Evolutionary conservation across 176 grass and related monocot species (phyloP), one percentile per base, ranked within the genome.

Genomic region (Raddia guianensis): DNA sequence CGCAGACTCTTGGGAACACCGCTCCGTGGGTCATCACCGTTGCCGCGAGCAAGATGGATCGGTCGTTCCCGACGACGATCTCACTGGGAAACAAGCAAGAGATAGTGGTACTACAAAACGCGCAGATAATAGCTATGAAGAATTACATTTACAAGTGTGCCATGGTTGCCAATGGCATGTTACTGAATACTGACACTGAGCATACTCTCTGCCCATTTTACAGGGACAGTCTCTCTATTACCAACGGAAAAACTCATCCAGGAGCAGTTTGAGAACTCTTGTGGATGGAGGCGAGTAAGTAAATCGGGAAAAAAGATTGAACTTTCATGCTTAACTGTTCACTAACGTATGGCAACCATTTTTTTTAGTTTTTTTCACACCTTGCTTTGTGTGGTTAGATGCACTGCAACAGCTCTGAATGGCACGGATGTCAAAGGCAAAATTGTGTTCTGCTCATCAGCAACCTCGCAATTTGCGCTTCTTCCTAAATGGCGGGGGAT

Each of bases 21-120:
- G 80, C 73, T 15, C 79, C 85, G 0, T 87, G 79, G 85, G 85
- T 64, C 73, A 82, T 87, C 58, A 87, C 86, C 6, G 86, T 83
- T 0, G 86, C 67, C 0, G 80, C 80, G 0, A 88, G 67, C 74
- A 83, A 43, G 67, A 58, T 83, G 0, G 86, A 88, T 67, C 66
- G 80, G 13, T 88, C 74, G 0, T 88, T 78, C 3, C 86, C 67
- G 7, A 88, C 80, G 0, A 32, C 50, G 18, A 73, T 88, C 50
- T 73, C 49, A 0, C 50, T 88, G 27, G 86, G 86, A n/a, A 83
- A 88, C 80, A 73, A 60, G 42, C 66, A 66, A 5, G 21, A 56
- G 4, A 60, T 88, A 12, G 49, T 83, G 50, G 86, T 88, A 83
- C n/a, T n/a, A n/a, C n/a, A n/a, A n/a, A n/a, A n/a, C n/a, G n/a